A percentile compares a stretch with the other conserved stretches of the same genome.
phyloP scores from a whole-genome alignment of 2,329 filamentous ascomycete species.

The Ophiocordyceps camponoti-floridani region DNA sequence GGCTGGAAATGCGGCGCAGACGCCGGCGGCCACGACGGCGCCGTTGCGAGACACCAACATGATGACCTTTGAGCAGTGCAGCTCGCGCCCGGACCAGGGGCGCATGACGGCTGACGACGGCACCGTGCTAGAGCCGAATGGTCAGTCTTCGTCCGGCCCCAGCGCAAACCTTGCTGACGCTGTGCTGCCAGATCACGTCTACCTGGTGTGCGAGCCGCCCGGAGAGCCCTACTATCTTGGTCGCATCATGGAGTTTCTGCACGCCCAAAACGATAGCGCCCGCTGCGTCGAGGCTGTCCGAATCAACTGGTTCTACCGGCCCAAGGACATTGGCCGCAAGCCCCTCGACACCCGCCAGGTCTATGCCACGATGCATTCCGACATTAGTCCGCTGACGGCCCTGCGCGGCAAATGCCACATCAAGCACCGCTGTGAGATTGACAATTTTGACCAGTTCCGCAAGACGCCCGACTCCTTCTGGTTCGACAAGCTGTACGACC shows the following conservation, averaged over 20 bases:
- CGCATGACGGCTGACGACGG: slow-evolving; percentile 82
- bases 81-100: slow-evolving; percentile 52
- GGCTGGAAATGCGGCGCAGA: slow-evolving; percentile 15
- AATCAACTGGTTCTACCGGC: slow-evolving; percentile 97
- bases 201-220: slow-evolving; percentile 91
- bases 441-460: slow-evolving; percentile 66
- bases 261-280: slow-evolving; percentile 54
- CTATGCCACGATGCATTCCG: slow-evolving; percentile 97
- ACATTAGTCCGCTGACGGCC: slow-evolving; percentile 81
- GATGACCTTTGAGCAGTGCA: slow-evolving; percentile 66
- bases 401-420: slow-evolving; percentile 89
- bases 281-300: slow-evolving; percentile 71
- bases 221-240: slow-evolving; percentile 96
- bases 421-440: slow-evolving; percentile 71
- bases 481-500: slow-evolving; percentile 95
- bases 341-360: slow-evolving; percentile 79
- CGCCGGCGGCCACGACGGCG: slow-evolving; percentile 21
- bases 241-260: slow-evolving; percentile 95
- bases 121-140: slow-evolving; percentile 65
- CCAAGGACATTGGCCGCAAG: slow-evolving; percentile 87
- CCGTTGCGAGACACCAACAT: slow-evolving; percentile 55
- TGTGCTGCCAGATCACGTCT: slow-evolving; percentile 52
- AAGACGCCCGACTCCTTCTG: slow-evolving; percentile 79
- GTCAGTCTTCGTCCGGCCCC: slow-evolving; percentile 32
- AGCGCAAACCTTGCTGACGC: slow-evolving; percentile 4